Base-by-base conservation (phyloP, 495 filamentous ascomycete genomes). In the Echria macrotheca region DNA sequence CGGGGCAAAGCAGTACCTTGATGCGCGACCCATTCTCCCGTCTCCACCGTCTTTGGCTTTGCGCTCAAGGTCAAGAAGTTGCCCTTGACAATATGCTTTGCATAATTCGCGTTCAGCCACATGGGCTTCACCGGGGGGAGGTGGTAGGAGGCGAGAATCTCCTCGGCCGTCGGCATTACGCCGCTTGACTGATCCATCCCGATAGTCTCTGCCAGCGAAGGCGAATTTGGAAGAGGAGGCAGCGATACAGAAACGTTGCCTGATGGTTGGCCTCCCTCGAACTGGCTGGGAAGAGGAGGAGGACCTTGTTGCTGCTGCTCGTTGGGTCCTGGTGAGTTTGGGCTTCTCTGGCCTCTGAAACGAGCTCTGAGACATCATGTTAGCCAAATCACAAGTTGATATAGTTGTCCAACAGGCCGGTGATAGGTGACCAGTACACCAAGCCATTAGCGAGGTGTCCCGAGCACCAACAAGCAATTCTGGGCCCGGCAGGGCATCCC, bases 41-140 rank as follows among this genome's bases (percentile, higher is more conserved):
- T 78, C 64, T 95, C 91, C 18, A 95, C 85, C 39, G 89, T 87
- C 67, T 87, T 86, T n/a, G 91, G 91, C 65, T 88, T 87, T 38
- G 88, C 87, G 57, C 89, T 91, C 39, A 96, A 68, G 19, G 91
- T 95, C 82, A 94, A 84, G 64, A 95, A 95, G 69, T 95, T 96
- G 29, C 91, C 91, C 70, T 88, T 93, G 57, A 95, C 91, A 53
- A 94, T 91, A 55, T 95, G 78, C 55, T 83, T 85, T 42, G 85
- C 82, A 64, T 91, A 88, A 59, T 85, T 81, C 53, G 88, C 81
- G 55, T 87, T 65, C 29, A 70, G 63, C 67, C 67, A 70, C 14
- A 67, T 44, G 2, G 67, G 67, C 46, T 68, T 65, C n/a, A 58
- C 52, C 4, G 55, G 45, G 2, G 67, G 84, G 8, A 80, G 65